phyloP scores from a whole-genome alignment of 768 basidiomycete species.

The Pleurotus eryngii region DNA sequence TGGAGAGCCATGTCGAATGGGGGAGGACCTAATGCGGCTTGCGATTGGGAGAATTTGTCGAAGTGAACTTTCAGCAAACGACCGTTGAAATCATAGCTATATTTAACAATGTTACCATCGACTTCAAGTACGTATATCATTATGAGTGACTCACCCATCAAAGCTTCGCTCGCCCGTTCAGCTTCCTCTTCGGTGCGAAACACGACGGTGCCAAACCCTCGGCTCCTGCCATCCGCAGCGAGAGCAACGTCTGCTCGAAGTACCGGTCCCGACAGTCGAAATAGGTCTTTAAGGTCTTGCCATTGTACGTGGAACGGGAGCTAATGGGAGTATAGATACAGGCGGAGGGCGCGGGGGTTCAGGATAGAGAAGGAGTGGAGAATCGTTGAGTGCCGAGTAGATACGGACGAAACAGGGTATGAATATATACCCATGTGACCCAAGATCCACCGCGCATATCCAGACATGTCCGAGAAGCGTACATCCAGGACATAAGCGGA shows the following conservation, averaged over 20 bases:
- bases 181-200: slow-evolving; percentile 84
- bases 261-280: slow-evolving; percentile 87
- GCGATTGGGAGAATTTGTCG: slow-evolving; percentile 68
- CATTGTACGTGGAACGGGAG: slow-evolving; percentile 93
- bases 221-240: slow-evolving; percentile 82
- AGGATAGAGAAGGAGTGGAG: slow-evolving; percentile 4
- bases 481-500: no score
- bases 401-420: background rate
- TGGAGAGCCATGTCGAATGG: slow-evolving; percentile 13
- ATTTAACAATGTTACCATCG: slow-evolving; percentile 7
- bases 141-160: slow-evolving; percentile 67
- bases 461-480: no score
- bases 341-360: background rate
- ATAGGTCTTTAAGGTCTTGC: slow-evolving; percentile 97
- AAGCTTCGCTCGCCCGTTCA: slow-evolving; percentile 79
- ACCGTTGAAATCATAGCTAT: slow-evolving; percentile 85
- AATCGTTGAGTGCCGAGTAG: background rate
- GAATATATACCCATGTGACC: background rate
- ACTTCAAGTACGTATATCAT: no score
- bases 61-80: slow-evolving; percentile 86
- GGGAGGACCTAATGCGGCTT: slow-evolving; percentile 12
- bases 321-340: slow-evolving; percentile 29
- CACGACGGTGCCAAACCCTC: slow-evolving; percentile 91
- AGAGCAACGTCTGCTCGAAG: slow-evolving; percentile 88
- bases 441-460: no score